Evolutionary conservation across 495 filamentous ascomycete genomes (phyloP).

Genomic region (Tetracladium setigerum): DNA sequence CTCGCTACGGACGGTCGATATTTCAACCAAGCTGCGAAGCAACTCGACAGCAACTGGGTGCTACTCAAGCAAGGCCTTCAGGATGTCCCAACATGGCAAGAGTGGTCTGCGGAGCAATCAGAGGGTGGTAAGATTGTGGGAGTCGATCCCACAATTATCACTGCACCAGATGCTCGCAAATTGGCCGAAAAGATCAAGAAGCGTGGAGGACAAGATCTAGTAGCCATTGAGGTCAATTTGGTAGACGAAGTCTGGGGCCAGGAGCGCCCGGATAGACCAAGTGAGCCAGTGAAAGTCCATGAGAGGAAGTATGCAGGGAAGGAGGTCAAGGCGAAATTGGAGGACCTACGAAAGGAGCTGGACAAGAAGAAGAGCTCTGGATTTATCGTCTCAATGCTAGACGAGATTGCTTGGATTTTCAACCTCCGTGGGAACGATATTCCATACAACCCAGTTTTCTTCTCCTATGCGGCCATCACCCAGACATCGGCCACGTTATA

Average conservation of each 20-base stretch:
- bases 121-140: constrained; percentile 80
- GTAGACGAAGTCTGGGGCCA: constrained; percentile 82
- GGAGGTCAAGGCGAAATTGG: constrained; percentile 72
- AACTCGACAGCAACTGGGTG: constrained; percentile 87
- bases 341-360: constrained; percentile 81
- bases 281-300: constrained; percentile 65
- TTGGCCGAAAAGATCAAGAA: constrained; percentile 82
- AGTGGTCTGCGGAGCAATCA: constrained; percentile 87
- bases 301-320: constrained; percentile 74
- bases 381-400: constrained; percentile 90
- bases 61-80: constrained; percentile 89
- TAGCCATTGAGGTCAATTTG: constrained; percentile 69
- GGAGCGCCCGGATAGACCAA: constrained; percentile 64
- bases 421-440: constrained; percentile 96
- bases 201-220: constrained; percentile 69
- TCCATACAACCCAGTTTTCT: constrained; percentile 97
- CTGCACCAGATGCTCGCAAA: constrained; percentile 77
- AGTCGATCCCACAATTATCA: constrained; percentile 86
- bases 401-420: constrained; percentile 97
- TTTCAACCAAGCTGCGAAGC: constrained; percentile 93
- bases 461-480: constrained; percentile 90
- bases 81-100: constrained; percentile 95
- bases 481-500: constrained; percentile 77
- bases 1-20: constrained; percentile 95
- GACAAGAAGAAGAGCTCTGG: constrained; percentile 85